Evolutionary conservation across 371 early-diverging fungal genomes (phyloP).

Genomic region (Synchytrium microbalum): DNA sequence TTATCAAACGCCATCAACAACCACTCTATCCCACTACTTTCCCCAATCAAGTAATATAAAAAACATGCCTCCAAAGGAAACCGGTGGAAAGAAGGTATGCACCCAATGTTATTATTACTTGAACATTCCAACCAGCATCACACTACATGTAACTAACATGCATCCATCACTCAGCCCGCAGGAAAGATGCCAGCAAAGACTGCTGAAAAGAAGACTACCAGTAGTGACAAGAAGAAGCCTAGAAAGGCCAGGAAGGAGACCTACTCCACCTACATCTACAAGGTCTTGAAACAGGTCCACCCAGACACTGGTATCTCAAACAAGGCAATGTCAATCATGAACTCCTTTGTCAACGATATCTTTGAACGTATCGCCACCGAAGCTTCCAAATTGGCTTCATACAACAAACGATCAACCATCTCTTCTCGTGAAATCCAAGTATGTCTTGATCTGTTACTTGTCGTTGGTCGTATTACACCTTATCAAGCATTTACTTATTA

Average conservation of each 20-base stretch:
- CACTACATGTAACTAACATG: not conserved
- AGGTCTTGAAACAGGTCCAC: constrained; percentile 20
- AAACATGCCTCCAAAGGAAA: constrained; percentile 37
- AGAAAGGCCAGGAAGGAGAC: constrained; percentile 22
- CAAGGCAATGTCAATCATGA: constrained; percentile 35
- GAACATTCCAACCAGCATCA: not conserved
- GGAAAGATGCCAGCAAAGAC: constrained; percentile 66
- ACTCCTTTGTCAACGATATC: constrained; percentile 34
- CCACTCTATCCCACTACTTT: constrained; percentile 6
- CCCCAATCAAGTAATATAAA: not conserved
- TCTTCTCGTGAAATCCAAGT: constrained; percentile 32
- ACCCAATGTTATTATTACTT: not conserved
- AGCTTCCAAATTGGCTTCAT: constrained; percentile 50
- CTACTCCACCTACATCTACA: constrained; percentile 32
- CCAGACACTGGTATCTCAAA: constrained; percentile 34
- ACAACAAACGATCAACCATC: constrained; percentile 36
- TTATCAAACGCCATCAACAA: not conserved
- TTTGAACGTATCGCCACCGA: constrained; percentile 57
- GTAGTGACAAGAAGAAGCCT: constrained; percentile 44
- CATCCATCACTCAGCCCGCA: constrained; percentile 40
- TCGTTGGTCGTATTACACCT: too few species aligned
- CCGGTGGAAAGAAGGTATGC: constrained; percentile 22
- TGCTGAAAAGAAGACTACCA: constrained; percentile 38
- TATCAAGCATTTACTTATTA: too few species aligned
- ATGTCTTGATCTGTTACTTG: too few species aligned